Evolutionary conservation across 2,329 filamentous ascomycete species (phyloP), one percentile per base, ranked within the genome.

Genomic region (Paracoccidioides lutzii): DNA sequence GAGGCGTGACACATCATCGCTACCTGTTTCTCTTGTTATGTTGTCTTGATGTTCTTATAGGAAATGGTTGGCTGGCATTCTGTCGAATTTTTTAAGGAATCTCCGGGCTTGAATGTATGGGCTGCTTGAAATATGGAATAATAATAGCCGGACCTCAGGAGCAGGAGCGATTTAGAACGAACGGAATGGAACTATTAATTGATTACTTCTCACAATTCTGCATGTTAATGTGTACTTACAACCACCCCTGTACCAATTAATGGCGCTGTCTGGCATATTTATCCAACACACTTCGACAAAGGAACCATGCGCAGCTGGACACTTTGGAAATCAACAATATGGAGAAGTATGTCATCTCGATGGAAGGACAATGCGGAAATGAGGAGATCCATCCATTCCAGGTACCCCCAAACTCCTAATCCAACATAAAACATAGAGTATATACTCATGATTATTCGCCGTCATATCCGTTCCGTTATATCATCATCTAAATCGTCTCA

Each of bases 1-100:
- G 72, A 68, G 72, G 63, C 72, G 73, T 66, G 64, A 76, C 61
- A 75, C 71, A 52, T 62, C 59, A 53, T 22, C 50, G 57, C 51
- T 30, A 22, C 22, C 22, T 22, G 37, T 59, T 38, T 46, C 44
- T 33, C 12, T 46, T 32, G 12, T 59, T 46, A 41, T 44, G 53
- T 55, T 46, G 32, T 46, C 40, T 52, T n/a, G 38, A 40, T 4
- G 22, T 55, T 8, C 30, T 55, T 44, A 12, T 9, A 41, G 15
- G 6, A 35, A 8, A 15, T 48, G 4, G 7, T 12, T 5, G 44
- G 30, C 33, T 48, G 9, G 45, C 15, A 15, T 44, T 8, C n/a
- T 6, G 15, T 44, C 28, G 3, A 3, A 12, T 45, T 45, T 45
- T 4, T 12, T 1, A 5, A 12, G 22, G 6, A 14, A 12, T 30